Evolutionary conservation across 2,329 filamentous ascomycete genomes (phyloP), one percentile per base, ranked within the genome.

Genomic region (Calonectria ilicicola): DNA sequence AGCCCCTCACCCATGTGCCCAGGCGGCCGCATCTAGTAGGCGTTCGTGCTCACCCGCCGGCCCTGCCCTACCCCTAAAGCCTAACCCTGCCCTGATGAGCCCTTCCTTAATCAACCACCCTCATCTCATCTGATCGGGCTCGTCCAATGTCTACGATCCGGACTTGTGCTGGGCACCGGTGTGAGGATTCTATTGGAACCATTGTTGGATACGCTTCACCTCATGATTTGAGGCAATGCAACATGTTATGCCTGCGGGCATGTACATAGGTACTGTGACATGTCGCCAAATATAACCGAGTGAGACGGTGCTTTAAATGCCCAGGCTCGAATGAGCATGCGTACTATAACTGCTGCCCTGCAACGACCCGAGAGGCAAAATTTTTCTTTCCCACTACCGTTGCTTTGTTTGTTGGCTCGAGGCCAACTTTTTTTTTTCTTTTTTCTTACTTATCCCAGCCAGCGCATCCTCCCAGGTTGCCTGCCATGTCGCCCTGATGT

Each of bases 61-160:
- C 68, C 68, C 63, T 70, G 68, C 68, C 68, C 68, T 62, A 66
- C 68, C 68, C 58, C 58, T 66, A 70, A 42, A 23, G 44, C 40
- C 51, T 49, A 66, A 51, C 68, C 63, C 68, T 70, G 68, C 68
- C 63, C 63, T 66, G 67, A 65, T 58, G 35, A 64, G 58, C 67
- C 66, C 66, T 51, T 32, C 29, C 49, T 49, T 69, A 42, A 40
- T n/a, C 67, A 63, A 64, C 51, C 63, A 53, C 35, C 63, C 35
- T 67, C 53, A 70, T 70, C 68, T 63, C 63, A 66, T 70, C 62
- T 70, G 62, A 65, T 63, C 53, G 66, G 38, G 44, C 38, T 27
- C 27, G 21, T 51, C 23, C 56, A 27, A 23, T 40, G 63, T 49
- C 62, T 19, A 47, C 47, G 62, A 27, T 32, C 32, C 32, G 62